Conservation (phyloP, 345 rosid genomes). For the Iberis pinnata region DNA sequence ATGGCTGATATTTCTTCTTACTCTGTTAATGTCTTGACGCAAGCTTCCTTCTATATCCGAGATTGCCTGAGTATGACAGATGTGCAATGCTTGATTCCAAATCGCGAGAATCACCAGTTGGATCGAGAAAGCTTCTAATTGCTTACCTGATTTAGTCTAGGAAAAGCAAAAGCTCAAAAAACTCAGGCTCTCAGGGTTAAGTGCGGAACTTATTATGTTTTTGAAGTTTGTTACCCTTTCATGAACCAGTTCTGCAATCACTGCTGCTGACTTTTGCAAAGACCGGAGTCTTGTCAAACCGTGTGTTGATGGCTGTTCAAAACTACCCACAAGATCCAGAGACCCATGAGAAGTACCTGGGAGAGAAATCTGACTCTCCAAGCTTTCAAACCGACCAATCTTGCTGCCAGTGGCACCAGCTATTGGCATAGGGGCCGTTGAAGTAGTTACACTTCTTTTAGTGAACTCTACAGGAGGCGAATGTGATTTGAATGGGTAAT, state of each 20-base stretch:
- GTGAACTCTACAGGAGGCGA: slow-evolving; percentile 40
- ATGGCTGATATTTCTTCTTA: slow-evolving; percentile 38
- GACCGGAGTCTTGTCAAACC: slow-evolving; percentile 70
- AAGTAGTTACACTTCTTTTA: slow-evolving; percentile 26
- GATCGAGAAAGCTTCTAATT: slow-evolving; percentile 83
- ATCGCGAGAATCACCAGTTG: slow-evolving; percentile 96
- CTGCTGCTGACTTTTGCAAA: slow-evolving; percentile 64
- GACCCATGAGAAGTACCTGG: slow-evolving; percentile 80
- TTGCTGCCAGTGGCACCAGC: slow-evolving; percentile 39
- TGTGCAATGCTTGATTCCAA: slow-evolving; percentile 90
- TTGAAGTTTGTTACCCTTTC: slow-evolving; percentile 43
- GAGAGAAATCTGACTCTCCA: slow-evolving; percentile 54
- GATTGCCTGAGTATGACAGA: slow-evolving; percentile 89
- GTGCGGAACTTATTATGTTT: not conserved
- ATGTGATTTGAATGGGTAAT: slow-evolving; percentile 43
- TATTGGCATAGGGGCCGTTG: slow-evolving; percentile 65
- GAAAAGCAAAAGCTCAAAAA: slow-evolving; percentile 18
- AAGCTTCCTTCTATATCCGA: slow-evolving; percentile 85
- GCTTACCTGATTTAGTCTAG: slow-evolving; percentile 46
- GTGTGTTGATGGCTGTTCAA: slow-evolving; percentile 64
- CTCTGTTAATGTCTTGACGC: slow-evolving; percentile 41
- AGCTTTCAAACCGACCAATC: slow-evolving; percentile 45
- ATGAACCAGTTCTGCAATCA: slow-evolving; percentile 55
- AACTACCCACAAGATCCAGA: slow-evolving; percentile 50
- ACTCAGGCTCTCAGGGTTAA: slow-evolving; percentile 1